phyloP scores from a whole-genome alignment of 106 monocot species.

The Chionographis japonica region DNA sequence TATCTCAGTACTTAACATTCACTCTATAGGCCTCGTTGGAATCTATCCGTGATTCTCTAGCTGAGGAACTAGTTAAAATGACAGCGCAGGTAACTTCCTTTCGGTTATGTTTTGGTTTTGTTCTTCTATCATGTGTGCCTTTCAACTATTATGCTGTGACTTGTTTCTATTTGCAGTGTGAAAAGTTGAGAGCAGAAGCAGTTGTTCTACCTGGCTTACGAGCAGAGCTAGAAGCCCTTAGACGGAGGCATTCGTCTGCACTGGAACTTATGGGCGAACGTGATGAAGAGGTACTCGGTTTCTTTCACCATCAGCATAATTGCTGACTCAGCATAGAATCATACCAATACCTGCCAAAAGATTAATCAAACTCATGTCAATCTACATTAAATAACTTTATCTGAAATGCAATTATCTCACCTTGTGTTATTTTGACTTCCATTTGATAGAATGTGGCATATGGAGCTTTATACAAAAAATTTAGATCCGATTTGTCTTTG shows the following conservation, averaged over 20 bases:
- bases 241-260: conserved; percentile 84
- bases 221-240: conserved; percentile 91
- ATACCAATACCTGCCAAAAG: too few relatives aligned
- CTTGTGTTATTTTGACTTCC: too few relatives aligned
- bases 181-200: conserved; percentile 72
- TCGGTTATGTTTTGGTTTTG: not conserved
- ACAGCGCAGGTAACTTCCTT: conserved; percentile 60
- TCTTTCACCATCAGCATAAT: conserved; percentile 13
- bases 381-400: too few relatives aligned
- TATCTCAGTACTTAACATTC: not conserved
- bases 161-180: conserved; percentile 52
- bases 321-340: not conserved
- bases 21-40: conserved; percentile 67
- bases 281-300: conserved; percentile 80
- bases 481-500: too few relatives aligned
- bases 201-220: conserved; percentile 63
- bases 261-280: conserved; percentile 99
- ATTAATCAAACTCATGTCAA: too few relatives aligned
- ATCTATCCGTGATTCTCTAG: conserved; percentile 83
- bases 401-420: too few relatives aligned
- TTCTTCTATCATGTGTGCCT: not conserved
- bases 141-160: conserved; percentile 1
- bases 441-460: too few relatives aligned
- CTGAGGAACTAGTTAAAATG: conserved; percentile 96
- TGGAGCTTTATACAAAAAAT: too few relatives aligned